Evolutionary conservation across 495 filamentous ascomycete genomes (phyloP), one percentile per base, ranked within the genome.

Genomic region (Annulohypoxylon maeteangense): DNA sequence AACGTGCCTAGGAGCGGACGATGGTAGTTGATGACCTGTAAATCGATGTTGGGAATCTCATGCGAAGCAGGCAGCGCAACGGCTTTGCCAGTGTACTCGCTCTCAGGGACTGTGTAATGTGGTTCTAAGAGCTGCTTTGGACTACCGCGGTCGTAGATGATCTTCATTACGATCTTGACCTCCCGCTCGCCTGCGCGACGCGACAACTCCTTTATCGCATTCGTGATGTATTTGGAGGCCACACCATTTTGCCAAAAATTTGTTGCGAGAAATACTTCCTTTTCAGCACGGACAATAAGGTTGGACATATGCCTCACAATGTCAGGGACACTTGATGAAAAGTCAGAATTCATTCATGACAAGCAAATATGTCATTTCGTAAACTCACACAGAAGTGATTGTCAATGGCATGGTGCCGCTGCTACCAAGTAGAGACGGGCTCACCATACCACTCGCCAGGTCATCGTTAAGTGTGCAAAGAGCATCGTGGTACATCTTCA

Each of bases 21-120:
- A 67, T 94, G 92, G 74, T 86, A 93, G 74, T 92, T 93, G 58
- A 92, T 85, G 11, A 93, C 90, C 73, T 92, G 81, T 51, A 94
- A 76, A 72, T 93, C 89, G 27, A 93, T 76, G 67, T 91, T 84
- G 0, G 91, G 91, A 4, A 93, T 89, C 54, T 93, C 89, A 11
- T 85, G 77, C 0, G 86, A 78, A 0, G 82, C 56, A 0, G 91
- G 92, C 5, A 94, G 77, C 25, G 82, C 80, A 4, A 94, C 84
- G 40, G 87, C 78, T 36, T 81, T 76, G 18, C 82, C 81, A 0
- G 86, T 85, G 57, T 89, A 92, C 23, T 85, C 85, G 32, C 86
- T 85, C 50, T 85, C 84, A 0, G 80, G 61, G 7, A 93, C 89
- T 3, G 80, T 74, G 32, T 90, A 84, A 62, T 90, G 91, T 38